Evolutionary conservation across 2,329 filamentous ascomycete species (phyloP).

Genomic region (Calonectria multiphialidica): DNA sequence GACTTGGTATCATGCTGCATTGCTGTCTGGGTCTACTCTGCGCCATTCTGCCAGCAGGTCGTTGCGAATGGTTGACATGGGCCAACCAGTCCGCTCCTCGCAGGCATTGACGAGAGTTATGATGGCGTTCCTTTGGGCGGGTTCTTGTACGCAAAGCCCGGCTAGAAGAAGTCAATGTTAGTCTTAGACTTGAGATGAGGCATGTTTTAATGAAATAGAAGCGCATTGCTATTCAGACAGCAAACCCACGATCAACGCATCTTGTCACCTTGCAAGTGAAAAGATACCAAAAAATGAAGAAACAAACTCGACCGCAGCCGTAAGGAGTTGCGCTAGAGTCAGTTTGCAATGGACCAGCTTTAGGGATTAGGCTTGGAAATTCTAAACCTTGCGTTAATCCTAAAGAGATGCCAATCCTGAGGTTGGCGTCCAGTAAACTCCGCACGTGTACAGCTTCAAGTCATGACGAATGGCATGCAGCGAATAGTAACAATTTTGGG

Average conservation of each 20-base stretch:
- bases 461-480: not conserved
- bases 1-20: not conserved
- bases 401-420: not conserved
- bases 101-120: conserved; percentile 51
- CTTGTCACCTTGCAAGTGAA: not conserved
- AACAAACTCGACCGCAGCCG: not conserved
- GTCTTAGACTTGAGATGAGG: conserved; percentile 3
- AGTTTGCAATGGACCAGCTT: not conserved
- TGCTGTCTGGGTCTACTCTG: conserved; percentile 32
- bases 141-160: conserved; percentile 55
- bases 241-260: not conserved
- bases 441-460: not conserved
- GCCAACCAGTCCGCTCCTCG: conserved; percentile 52
- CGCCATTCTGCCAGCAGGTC: conserved; percentile 48
- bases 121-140: conserved; percentile 50
- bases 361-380: not conserved
- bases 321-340: not conserved
- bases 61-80: conserved; percentile 49
- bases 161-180: conserved; percentile 36
- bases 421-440: not conserved
- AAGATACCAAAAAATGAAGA: not conserved
- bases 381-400: not conserved
- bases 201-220: conserved; percentile 13
- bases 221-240: not conserved
- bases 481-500: not conserved